A percentile compares a stretch with the other conserved stretches of the same genome.
Evolutionary conservation across 768 basidiomycete genomes (phyloP).

Genomic region (Boletus rufocinnamomeus): DNA sequence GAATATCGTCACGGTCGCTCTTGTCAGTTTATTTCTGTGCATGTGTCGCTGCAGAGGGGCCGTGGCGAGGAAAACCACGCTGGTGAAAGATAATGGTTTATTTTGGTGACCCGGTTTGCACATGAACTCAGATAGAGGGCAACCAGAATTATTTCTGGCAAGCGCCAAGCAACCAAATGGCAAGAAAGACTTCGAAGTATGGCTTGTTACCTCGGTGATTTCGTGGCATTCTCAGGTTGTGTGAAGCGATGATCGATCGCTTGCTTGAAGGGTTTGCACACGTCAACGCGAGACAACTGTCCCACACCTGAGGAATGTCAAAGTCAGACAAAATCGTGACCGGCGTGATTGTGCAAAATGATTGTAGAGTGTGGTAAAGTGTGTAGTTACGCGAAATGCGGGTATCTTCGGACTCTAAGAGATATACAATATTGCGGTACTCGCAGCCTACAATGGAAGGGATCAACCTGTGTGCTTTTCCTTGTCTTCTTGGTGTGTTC

Average conservation of each 20-base stretch:
- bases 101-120: background rate
- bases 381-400: slow-evolving; percentile 13
- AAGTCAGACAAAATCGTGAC: background rate
- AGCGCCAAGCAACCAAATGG: background rate
- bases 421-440: slow-evolving; percentile 6
- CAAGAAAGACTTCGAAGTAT: background rate
- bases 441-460: background rate
- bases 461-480: slow-evolving; percentile 7
- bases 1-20: background rate
- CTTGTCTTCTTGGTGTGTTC: slow-evolving; percentile 6
- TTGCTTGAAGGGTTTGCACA: background rate
- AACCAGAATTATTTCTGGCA: background rate
- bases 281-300: background rate
- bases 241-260: background rate
- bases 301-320: background rate
- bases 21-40: background rate
- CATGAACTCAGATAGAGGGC: background rate
- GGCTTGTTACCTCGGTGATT: background rate
- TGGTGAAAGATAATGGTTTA: background rate
- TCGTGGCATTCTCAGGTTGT: background rate
- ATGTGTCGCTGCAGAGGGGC: no score
- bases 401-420: slow-evolving; percentile 12
- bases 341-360: background rate
- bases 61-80: no score
- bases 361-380: background rate